Conservation (phyloP, 306 rosid species). For the Malus asiatica region DNA sequence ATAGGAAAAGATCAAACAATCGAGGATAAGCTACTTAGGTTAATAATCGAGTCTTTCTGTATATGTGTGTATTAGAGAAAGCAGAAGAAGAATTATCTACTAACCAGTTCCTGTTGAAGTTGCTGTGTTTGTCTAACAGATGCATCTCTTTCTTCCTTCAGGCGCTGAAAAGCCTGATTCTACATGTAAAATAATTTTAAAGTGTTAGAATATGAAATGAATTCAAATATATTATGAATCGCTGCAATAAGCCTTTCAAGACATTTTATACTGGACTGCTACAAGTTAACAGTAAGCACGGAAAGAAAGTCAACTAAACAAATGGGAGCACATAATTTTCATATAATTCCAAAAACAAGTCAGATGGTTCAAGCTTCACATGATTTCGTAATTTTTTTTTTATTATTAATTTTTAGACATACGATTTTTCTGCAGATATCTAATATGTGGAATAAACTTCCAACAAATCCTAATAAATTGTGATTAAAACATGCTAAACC, state of each 20-base stretch:
- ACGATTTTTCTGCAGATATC: background rate
- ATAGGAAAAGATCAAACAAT: background rate
- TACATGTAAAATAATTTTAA: slow-evolving; percentile 15
- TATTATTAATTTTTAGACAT: background rate
- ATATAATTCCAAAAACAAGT: background rate
- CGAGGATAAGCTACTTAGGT: background rate
- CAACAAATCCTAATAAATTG: background rate
- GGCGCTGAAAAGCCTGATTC: slow-evolving; percentile 43
- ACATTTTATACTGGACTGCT: background rate
- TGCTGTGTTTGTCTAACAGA: slow-evolving; percentile 62
- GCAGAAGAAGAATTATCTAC: slow-evolving; percentile 1
- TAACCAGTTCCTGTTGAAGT: slow-evolving; percentile 87
- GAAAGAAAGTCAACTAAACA: background rate
- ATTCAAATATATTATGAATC: slow-evolving; percentile 3
- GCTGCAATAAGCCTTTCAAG: background rate
- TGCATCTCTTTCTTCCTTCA: slow-evolving; percentile 82
- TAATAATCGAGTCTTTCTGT: background rate
- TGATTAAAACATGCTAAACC: background rate
- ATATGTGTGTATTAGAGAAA: background rate
- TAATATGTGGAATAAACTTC: no score
- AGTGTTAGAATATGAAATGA: slow-evolving; percentile 3
- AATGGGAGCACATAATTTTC: background rate
- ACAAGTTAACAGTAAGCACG: background rate
- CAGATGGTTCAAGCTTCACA: background rate
- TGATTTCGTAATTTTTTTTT: background rate